phyloP scores from a whole-genome alignment of 257 asterid genomes.

The Plantago major region DNA sequence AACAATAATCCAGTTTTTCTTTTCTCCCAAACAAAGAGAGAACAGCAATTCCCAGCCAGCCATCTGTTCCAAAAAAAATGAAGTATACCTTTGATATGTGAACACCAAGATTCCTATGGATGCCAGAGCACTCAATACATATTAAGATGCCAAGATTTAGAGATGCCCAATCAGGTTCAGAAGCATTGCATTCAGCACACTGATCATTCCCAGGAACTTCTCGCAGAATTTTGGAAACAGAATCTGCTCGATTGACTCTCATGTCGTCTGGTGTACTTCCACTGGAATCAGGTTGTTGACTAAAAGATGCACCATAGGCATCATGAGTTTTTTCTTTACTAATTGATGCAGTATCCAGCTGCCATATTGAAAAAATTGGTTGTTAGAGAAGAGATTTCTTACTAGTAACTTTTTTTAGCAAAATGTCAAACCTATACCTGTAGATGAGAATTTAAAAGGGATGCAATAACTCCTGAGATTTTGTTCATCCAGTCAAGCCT shows the following conservation, averaged over 20 bases:
- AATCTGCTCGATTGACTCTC: constrained; percentile 44
- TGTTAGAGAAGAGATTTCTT: constrained; percentile 19
- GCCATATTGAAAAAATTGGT: constrained; percentile 26
- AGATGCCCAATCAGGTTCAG: constrained; percentile 98
- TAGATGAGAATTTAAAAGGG: constrained; percentile 88
- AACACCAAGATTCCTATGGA: constrained; percentile 98
- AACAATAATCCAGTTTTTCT: too few relatives aligned
- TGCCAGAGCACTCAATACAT: constrained; percentile 98
- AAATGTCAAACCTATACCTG: constrained; percentile 47
- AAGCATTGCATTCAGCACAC: constrained; percentile 86
- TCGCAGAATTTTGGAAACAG: constrained; percentile 73
- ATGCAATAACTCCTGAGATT: constrained; percentile 77
- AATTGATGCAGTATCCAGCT: constrained; percentile 54
- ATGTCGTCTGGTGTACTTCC: constrained; percentile 37
- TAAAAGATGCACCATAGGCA: constrained; percentile 37
- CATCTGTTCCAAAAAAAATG: not conserved
- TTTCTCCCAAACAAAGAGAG: too few relatives aligned
- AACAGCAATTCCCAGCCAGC: not conserved
- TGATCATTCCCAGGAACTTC: constrained; percentile 79
- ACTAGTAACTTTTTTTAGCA: not conserved
- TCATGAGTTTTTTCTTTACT: constrained; percentile 24
- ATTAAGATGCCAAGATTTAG: constrained; percentile 87
- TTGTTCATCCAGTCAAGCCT: constrained; percentile 95
- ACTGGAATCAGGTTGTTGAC: constrained; percentile 31
- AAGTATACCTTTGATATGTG: constrained; percentile 94